Evolutionary conservation across 2,329 filamentous ascomycete genomes (phyloP).

Genomic region (Rutstroemia sp.): DNA sequence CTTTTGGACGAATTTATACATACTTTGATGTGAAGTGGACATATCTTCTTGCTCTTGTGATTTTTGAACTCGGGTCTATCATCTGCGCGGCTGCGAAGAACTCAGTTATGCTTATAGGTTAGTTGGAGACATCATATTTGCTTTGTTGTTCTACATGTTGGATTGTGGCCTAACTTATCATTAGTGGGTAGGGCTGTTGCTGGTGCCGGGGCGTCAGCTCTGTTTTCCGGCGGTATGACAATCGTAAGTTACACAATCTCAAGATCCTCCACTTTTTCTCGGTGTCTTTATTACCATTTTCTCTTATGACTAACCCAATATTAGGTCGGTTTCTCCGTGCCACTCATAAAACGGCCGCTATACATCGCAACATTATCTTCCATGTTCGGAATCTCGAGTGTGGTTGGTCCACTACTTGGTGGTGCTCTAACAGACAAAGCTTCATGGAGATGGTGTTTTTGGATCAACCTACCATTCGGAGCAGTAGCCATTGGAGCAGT

Average conservation of each 20-base stretch:
- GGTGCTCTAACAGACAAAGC: conserved; percentile 34
- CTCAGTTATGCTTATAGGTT: conserved; percentile 29
- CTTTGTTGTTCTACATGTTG: background rate
- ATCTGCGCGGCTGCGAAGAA: conserved; percentile 31
- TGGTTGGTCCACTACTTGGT: conserved; percentile 32
- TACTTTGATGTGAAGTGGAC: conserved; percentile 31
- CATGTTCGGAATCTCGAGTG: conserved; percentile 30
- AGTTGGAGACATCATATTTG: background rate
- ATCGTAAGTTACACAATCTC: background rate
- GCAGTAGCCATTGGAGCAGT: conserved; percentile 33
- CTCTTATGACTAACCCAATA: conserved; percentile 19
- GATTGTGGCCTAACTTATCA: background rate
- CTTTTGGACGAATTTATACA: conserved; percentile 31
- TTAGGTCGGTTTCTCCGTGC: conserved; percentile 33
- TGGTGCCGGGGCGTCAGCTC: conserved; percentile 28
- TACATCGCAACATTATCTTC: conserved; percentile 29
- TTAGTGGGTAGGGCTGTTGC: conserved; percentile 30
- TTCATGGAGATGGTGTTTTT: conserved; percentile 34
- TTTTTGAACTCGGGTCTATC: conserved; percentile 32
- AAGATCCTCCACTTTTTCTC: background rate
- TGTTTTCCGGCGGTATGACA: conserved; percentile 29
- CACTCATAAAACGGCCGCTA: conserved; percentile 24
- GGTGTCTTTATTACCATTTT: background rate
- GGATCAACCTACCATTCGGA: conserved; percentile 36
- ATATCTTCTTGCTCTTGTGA: conserved; percentile 26